A percentile compares a stretch with the other conserved stretches of the same genome.
phyloP scores from a whole-genome alignment of 768 basidiomycete genomes.

The Sistotremastrum suecicum region DNA sequence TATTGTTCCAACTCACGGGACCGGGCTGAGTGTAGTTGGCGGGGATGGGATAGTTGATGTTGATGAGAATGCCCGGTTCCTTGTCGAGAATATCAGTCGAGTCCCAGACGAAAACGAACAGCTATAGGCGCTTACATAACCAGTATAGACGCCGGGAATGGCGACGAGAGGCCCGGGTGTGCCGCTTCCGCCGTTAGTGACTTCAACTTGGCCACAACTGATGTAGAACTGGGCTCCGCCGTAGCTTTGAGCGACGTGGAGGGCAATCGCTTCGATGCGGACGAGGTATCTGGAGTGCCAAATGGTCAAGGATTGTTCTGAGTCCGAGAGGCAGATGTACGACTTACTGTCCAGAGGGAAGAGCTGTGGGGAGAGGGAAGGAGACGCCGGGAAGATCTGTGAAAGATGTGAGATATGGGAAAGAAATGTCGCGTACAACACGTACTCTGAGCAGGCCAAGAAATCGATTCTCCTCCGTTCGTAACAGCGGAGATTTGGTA shows the following conservation, averaged over 20 bases:
- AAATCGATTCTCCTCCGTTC: not conserved
- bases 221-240: slow-evolving; percentile 6
- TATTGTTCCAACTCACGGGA: slow-evolving; percentile 9
- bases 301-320: not conserved
- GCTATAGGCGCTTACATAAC: slow-evolving; percentile 8
- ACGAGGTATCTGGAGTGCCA: slow-evolving; percentile 4
- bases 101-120: no score
- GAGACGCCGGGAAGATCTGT: slow-evolving; percentile 1
- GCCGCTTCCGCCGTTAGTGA: slow-evolving; percentile 18
- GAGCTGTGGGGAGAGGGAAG: slow-evolving; percentile 8
- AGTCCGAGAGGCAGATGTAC: not conserved
- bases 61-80: not conserved
- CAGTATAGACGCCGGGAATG: slow-evolving; percentile 22
- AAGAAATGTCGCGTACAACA: not conserved
- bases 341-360: not conserved
- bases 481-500: slow-evolving; percentile 4
- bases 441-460: slow-evolving; percentile 5
- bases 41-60: slow-evolving; percentile 16
- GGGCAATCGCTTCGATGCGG: slow-evolving; percentile 9
- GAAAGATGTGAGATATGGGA: no score
- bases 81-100: no score
- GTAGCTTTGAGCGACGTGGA: slow-evolving; percentile 7
- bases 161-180: slow-evolving; percentile 19
- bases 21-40: slow-evolving; percentile 14
- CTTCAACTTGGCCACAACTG: slow-evolving; percentile 19